Conservation (phyloP, 1,284 basidiomycete genomes). For the Ustilago trichophora region DNA sequence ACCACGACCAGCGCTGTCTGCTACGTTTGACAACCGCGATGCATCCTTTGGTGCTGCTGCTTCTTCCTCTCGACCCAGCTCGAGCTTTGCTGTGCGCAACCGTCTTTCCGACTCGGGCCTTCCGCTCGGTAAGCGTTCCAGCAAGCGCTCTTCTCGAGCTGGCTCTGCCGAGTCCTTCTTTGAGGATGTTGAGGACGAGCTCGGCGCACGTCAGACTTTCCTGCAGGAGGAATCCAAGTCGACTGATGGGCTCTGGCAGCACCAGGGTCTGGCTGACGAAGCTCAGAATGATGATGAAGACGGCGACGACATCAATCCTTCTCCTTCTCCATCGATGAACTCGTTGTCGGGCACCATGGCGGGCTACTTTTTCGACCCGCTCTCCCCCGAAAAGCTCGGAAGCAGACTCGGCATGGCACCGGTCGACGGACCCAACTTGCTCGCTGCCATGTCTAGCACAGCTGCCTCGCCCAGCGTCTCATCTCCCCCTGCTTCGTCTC, state of each 20-base stretch:
- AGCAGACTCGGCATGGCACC: slow-evolving; percentile 23
- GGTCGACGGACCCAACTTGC: slow-evolving; percentile 27
- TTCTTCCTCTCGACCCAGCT: slow-evolving; percentile 13
- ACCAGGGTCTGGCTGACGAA: background rate
- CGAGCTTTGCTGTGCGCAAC: slow-evolving; percentile 23
- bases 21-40: slow-evolving; percentile 18
- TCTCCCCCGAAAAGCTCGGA: slow-evolving; percentile 53
- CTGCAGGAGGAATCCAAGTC: background rate
- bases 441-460: slow-evolving; percentile 38
- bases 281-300: slow-evolving; percentile 9
- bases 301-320: slow-evolving; percentile 27
- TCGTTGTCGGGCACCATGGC: slow-evolving; percentile 43
- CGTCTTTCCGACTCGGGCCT: slow-evolving; percentile 24
- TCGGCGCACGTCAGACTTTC: slow-evolving; percentile 10
- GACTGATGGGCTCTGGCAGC: slow-evolving; percentile 3
- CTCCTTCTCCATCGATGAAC: slow-evolving; percentile 44
- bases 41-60: slow-evolving; percentile 20
- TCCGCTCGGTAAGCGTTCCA: background rate
- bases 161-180: slow-evolving; percentile 37
- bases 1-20: slow-evolving; percentile 23
- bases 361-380: slow-evolving; percentile 59
- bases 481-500: slow-evolving; percentile 39
- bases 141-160: slow-evolving; percentile 28
- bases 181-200: slow-evolving; percentile 31
- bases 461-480: slow-evolving; percentile 28